Evolutionary conservation across 2,329 filamentous ascomycete species (phyloP).

Genomic region (Colletotrichum scovillei): DNA sequence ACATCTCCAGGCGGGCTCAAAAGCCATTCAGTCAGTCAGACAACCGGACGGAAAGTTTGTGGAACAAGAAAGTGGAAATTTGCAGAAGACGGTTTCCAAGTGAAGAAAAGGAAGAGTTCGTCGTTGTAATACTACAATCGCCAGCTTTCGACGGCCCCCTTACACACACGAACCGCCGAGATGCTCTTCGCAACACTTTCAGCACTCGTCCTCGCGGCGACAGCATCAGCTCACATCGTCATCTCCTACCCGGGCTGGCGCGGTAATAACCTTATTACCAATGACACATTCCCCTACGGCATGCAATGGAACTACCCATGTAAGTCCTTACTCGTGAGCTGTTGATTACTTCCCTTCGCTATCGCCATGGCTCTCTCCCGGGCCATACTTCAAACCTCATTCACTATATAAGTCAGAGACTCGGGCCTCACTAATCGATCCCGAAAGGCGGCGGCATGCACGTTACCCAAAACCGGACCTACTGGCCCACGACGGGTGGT

Average conservation of each 20-base stretch:
- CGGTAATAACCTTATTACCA: constrained; percentile 86
- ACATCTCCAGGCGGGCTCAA: not conserved
- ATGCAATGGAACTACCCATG: constrained; percentile 98
- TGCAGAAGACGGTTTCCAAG: not conserved
- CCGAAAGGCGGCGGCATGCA: constrained; percentile 82
- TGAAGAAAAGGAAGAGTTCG: not conserved
- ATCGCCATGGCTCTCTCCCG: constrained; percentile 5
- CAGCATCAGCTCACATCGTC: constrained; percentile 78
- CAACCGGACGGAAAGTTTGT: not conserved
- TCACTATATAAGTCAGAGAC: not conserved
- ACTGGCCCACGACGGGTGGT: constrained; percentile 89
- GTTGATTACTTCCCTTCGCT: not conserved
- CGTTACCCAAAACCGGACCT: constrained; percentile 84
- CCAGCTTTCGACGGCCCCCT: not conserved
- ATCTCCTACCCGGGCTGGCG: constrained; percentile 89
- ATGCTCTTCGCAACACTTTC: constrained; percentile 61
- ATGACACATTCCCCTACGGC: constrained; percentile 83
- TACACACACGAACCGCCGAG: constrained; percentile 39
- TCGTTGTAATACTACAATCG: not conserved
- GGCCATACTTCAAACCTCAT: not conserved
- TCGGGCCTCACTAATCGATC: constrained; percentile 14
- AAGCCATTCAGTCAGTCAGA: not conserved
- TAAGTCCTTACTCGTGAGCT: constrained; percentile 59
- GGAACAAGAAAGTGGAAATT: not conserved
- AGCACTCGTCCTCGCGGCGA: constrained; percentile 56